Base-by-base conservation (phyloP, 148 eudicot species). In the Rhododendron griersonianum region DNA sequence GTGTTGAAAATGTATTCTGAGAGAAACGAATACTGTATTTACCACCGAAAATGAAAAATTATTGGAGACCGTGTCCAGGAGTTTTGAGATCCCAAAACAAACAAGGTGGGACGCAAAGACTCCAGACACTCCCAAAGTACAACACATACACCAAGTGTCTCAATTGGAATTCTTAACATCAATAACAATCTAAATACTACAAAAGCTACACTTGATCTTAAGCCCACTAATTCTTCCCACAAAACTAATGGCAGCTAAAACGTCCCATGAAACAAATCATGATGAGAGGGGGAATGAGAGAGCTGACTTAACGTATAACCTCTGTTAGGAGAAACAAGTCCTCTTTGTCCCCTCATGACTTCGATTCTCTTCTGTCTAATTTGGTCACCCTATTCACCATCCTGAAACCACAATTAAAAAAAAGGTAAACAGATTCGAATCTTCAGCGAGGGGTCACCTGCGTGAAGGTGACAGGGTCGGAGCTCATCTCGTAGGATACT, bases 381-480 rank as follows among this genome's bases (percentile, higher is more conserved):
- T 35, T 11, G 18, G 19, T 57, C 65, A 1, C 55, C 61, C 57
- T 45, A 79, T 45, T 23, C 57, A 80, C 82, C 61, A 15, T 51
- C 71, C 83, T 18, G 10, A 23, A 81, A 45, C 45, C 47, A 44
- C 18, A 0, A 51, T 13, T 51, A 48, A 48, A 8, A 8, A 51
- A 25, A 51, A 18, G 18, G 83, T 48, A 94, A 93, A 85, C 92
- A 91, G 82, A 88, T 86, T 15, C 15, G 28, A 5, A 69, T 76
- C 79, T 67, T 95, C 93, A 97, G 91, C 98, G 90, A 9, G 98
- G 96, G 53, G 85, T 88, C 77, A 94, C 87, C 51, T 90, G 80
- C 81, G 98, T 94, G 85, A 95, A 87, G 35, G 92, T 91, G 33
- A 82, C 78, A 18, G 96, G 93, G 44, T 83, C 88, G 67, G 95